Base-by-base conservation (phyloP, 345 rosid genomes). In the Theobroma cacao region DNA sequence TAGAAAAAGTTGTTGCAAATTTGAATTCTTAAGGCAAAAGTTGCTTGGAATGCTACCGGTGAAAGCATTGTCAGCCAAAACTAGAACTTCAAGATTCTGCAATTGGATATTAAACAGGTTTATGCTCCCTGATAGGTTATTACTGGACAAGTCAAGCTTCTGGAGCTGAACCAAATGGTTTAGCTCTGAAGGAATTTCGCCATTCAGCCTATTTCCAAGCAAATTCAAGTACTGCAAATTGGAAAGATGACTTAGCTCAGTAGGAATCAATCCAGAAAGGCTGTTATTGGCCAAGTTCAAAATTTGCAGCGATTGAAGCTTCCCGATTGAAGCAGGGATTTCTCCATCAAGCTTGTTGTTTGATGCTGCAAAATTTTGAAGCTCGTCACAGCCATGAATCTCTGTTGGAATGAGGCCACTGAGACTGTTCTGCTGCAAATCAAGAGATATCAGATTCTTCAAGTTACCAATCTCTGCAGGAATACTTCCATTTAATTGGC, bases 241-340 rank as follows among this genome's bases (percentile, higher is more conserved):
- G 36, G 90, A 78, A 75, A 95, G 87, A 62, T 72, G 84, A 38
- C 94, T 81, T 77, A 95, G 77, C 79, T 90, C 90, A 8, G 80
- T 72, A 47, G 98, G 98, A 66, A 95, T 80, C 45, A 82, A 62
- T 4, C 98, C 92, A 2, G 94, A 83, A 66, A 95, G 80, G 78
- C 89, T 86, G 91, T 93, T 95, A 75, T 91, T 90, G 15, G 86
- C 94, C 87, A 93, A 69, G 82, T 92, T 93, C 74, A 95, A 72
- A 72, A 69, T 80, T 53, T 84, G 88, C 59, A 95, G 88, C 10
- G 85, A 82, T 74, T 66, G 77, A 43, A 95, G 89, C 76, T 56
- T 85, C 75, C 92, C 90, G 41, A 91, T 50, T 38, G 89, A 86
- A 63, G 88, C 53, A 63, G 91, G 92, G 67, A 95, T 82, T 14